Percentiles rank a stretch among this genome's conserved stretches.
Conservation (phyloP, 1,284 basidiomycete genomes). For the Filobasidium uniguttulatum region DNA sequence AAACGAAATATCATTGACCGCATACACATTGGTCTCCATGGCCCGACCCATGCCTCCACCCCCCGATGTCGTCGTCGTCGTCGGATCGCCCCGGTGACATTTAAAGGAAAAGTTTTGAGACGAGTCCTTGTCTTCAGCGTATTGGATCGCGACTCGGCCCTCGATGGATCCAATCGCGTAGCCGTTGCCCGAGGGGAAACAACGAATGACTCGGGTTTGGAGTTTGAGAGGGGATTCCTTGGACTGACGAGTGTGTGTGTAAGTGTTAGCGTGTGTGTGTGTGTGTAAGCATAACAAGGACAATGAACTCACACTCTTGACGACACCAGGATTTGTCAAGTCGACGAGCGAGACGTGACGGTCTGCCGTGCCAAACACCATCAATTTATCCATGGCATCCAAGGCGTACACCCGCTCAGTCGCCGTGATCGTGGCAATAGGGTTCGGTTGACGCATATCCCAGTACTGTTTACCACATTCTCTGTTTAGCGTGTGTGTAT, state of each 20-base stretch:
- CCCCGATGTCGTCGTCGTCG: slow-evolving; percentile 2
- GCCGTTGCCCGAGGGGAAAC: slow-evolving; percentile 55
- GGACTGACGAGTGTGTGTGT: slow-evolving; percentile 39
- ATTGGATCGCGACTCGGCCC: slow-evolving; percentile 89
- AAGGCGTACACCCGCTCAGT: slow-evolving; percentile 71
- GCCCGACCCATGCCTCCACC: not conserved
- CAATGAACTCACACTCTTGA: slow-evolving; percentile 50
- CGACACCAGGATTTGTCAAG: slow-evolving; percentile 59
- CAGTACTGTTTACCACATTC: slow-evolving; percentile 52
- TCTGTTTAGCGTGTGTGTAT: not conserved
- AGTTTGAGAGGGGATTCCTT: slow-evolving; percentile 76
- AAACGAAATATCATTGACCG: slow-evolving; percentile 85
- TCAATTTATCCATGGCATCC: slow-evolving; percentile 26
- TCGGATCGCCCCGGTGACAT: slow-evolving; percentile 67
- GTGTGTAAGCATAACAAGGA: not conserved
- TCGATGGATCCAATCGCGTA: slow-evolving; percentile 91
- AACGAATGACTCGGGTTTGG: slow-evolving; percentile 82
- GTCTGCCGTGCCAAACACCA: slow-evolving; percentile 80
- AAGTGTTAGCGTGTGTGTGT: not conserved
- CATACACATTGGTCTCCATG: slow-evolving; percentile 45
- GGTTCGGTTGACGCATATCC: slow-evolving; percentile 62
- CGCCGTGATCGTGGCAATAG: slow-evolving; percentile 62
- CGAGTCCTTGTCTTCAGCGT: slow-evolving; percentile 61
- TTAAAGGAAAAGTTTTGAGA: slow-evolving; percentile 91
- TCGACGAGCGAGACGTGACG: slow-evolving; percentile 80